A percentile compares a stretch with the other conserved stretches of the same genome.
Evolutionary conservation across 139 green algal species (phyloP).

Genomic region (Nannochloris sp.): DNA sequence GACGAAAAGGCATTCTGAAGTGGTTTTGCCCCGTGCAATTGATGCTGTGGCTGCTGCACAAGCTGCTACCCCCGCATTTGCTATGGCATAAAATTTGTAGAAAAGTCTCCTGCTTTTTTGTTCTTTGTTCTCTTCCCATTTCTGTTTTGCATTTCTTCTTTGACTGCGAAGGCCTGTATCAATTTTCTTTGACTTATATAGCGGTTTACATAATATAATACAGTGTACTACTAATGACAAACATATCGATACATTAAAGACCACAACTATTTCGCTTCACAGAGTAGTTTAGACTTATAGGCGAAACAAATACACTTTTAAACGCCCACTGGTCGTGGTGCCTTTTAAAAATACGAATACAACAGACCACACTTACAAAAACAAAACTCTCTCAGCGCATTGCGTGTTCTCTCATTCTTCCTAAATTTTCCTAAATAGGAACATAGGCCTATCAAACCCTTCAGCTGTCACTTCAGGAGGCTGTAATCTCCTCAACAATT

Average conservation of each 20-base stretch:
- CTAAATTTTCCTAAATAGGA: slow-evolving; percentile 23
- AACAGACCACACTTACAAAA: no score
- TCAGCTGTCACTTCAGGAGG: slow-evolving; percentile 1
- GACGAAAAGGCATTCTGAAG: slow-evolving; percentile 36
- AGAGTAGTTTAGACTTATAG: no score
- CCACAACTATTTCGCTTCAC: no score
- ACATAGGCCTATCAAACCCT: slow-evolving; percentile 41
- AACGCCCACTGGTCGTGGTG: no score
- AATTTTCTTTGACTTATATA: neutral
- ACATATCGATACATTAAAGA: neutral
- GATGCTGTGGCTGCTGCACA: neutral
- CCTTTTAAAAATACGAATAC: no score
- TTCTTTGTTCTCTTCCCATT: neutral
- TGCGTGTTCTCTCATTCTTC: no score
- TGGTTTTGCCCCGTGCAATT: neutral
- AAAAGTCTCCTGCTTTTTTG: neutral
- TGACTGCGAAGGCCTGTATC: neutral
- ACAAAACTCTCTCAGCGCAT: no score
- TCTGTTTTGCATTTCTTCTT: neutral
- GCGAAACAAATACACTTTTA: no score
- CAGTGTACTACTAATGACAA: neutral
- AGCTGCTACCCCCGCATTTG: neutral
- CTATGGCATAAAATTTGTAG: slow-evolving; percentile 1
- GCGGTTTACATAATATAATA: slow-evolving; percentile 1
- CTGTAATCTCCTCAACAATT: slow-evolving; percentile 37